A percentile compares a stretch with the other conserved stretches of the same genome.
These are phyloP conservation scores for Gautieria morchelliformis DNA, from an alignment of 768 basidiomycete species.

Conservation along the genomic window DNA sequence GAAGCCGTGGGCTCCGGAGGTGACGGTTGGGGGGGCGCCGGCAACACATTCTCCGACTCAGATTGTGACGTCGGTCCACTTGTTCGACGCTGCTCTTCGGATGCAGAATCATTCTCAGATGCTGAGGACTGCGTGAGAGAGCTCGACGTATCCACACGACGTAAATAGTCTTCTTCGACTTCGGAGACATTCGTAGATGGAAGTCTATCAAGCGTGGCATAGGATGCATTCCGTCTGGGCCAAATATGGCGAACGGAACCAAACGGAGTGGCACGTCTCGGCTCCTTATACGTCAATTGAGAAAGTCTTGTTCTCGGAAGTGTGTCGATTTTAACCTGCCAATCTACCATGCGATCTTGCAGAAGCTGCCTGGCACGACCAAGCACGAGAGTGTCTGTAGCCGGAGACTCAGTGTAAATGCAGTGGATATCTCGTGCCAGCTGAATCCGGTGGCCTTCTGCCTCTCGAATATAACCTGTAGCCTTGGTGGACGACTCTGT, in stretches of 20 bases:
- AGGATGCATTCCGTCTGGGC: slow-evolving; percentile 45
- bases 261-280: slow-evolving; percentile 53
- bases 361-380: slow-evolving; percentile 79
- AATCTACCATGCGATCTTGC: slow-evolving; percentile 92
- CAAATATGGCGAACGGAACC: slow-evolving; percentile 64
- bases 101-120: slow-evolving; percentile 46
- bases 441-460: slow-evolving; percentile 57
- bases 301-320: slow-evolving; percentile 62
- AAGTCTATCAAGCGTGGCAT: slow-evolving; percentile 43
- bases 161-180: slow-evolving; percentile 50
- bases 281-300: slow-evolving; percentile 36
- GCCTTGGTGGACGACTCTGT: slow-evolving; percentile 43
- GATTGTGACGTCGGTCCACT: not conserved
- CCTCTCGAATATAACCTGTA: slow-evolving; percentile 55
- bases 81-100: slow-evolving; percentile 29
- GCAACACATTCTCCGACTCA: not conserved
- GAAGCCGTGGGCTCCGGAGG: not conserved
- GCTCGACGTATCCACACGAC: slow-evolving; percentile 20
- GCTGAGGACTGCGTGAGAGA: slow-evolving; percentile 27
- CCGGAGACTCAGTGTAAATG: slow-evolving; percentile 70
- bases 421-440: slow-evolving; percentile 63
- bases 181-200: slow-evolving; percentile 66
- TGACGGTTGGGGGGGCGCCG: not conserved
- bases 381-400: slow-evolving; percentile 79
- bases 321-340: slow-evolving; percentile 88